Percentiles rank a stretch among this genome's conserved stretches.
Evolutionary conservation across 2,329 filamentous ascomycete species (phyloP).

Genomic region (Coniochaeta ligniaria): DNA sequence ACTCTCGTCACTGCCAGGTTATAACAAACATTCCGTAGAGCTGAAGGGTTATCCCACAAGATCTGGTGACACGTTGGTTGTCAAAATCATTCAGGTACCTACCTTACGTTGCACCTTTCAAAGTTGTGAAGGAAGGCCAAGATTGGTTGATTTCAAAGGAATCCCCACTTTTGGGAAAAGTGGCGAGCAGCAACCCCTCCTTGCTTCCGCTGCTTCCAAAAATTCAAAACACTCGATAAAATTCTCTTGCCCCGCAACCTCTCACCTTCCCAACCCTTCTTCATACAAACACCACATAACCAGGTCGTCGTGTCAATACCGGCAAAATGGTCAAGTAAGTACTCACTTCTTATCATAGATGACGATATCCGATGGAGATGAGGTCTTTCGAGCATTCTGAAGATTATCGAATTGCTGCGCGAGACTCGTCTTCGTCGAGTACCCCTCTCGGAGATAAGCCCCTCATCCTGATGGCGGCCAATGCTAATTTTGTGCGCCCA

Average conservation of each 20-base stretch:
- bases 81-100: neutral
- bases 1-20: neutral
- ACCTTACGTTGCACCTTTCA: neutral
- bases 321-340: conserved; percentile 99
- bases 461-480: conserved; percentile 14
- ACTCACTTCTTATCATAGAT: conserved; percentile 5
- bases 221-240: neutral
- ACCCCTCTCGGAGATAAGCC: conserved; percentile 34
- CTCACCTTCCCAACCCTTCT: neutral
- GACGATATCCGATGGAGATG: neutral
- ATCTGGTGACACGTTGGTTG: no score
- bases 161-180: no score
- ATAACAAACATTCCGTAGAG: neutral
- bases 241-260: neutral
- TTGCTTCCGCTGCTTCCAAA: neutral
- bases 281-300: conserved; percentile 17
- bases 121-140: neutral
- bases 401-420: neutral
- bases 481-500: conserved; percentile 41
- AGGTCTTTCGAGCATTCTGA: neutral
- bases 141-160: no score
- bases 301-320: conserved; percentile 49
- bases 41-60: neutral
- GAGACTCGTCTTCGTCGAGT: conserved; percentile 8
- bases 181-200: neutral